Percentiles rank a stretch among this genome's conserved stretches.
phyloP scores from a whole-genome alignment of 345 rosid species.

The Dipteronia sinensis region DNA sequence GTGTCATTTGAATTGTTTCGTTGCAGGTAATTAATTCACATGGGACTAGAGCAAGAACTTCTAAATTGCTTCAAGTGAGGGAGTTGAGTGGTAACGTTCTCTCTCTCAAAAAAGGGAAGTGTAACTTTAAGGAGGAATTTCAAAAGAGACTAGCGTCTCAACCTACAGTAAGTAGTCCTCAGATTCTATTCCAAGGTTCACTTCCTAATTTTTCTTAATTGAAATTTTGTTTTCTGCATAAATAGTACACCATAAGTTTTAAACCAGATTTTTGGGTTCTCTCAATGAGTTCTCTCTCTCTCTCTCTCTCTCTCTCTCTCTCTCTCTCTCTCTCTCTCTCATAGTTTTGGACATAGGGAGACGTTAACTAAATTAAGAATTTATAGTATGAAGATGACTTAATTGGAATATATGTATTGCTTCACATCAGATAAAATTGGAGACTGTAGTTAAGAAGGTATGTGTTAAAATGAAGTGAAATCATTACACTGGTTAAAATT shows the following conservation, averaged over 20 bases:
- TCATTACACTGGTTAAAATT: background rate
- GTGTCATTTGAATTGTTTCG: background rate
- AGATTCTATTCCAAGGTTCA: background rate
- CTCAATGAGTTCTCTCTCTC: background rate
- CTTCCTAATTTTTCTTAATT: background rate
- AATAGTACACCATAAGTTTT: background rate
- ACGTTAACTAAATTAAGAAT: background rate
- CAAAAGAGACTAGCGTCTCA: slow-evolving; percentile 60
- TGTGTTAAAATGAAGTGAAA: background rate
- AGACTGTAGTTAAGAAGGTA: background rate
- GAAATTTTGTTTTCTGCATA: background rate
- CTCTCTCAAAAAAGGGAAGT: slow-evolving; percentile 36
- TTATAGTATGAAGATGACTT: background rate
- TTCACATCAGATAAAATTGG: background rate
- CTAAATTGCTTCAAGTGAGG: slow-evolving; percentile 59
- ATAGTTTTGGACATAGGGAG: background rate
- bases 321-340: background rate
- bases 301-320: background rate
- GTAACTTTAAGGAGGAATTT: slow-evolving; percentile 65
- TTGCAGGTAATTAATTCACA: slow-evolving; percentile 26
- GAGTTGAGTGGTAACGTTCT: slow-evolving; percentile 62
- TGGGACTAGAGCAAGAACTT: slow-evolving; percentile 31
- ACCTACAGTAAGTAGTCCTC: slow-evolving; percentile 53
- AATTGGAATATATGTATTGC: background rate
- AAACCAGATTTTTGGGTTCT: background rate